A percentile compares a stretch with the other conserved stretches of the same genome.
Conservation (phyloP, 225 moss, liverwort and hornwort genomes). For the Marchantia paleacea region DNA sequence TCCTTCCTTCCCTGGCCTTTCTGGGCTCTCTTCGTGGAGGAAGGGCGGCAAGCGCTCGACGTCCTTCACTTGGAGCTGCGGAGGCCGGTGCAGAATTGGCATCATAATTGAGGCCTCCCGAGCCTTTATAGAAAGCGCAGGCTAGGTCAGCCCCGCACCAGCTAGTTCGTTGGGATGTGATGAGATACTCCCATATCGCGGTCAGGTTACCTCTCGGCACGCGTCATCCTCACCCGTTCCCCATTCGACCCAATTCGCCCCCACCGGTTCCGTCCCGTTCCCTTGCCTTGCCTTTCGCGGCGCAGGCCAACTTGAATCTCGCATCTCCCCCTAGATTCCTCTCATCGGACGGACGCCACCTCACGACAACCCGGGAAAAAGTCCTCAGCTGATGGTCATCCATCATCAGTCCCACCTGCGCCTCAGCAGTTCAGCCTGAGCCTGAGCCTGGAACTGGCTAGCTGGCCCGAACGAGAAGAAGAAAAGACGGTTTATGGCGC, state of each 20-base stretch:
- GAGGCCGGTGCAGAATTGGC: background rate
- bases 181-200: background rate
- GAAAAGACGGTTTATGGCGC: too few species aligned
- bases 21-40: background rate
- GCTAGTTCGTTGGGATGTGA: slow-evolving; percentile 4
- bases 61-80: background rate
- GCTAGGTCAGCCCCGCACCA: slow-evolving; percentile 1
- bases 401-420: too few species aligned
- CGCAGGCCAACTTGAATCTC: background rate
- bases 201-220: slow-evolving; percentile 1
- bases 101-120: too few species aligned
- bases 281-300: too few species aligned
- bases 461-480: too few species aligned
- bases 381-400: background rate
- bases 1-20: background rate
- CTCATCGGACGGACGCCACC: background rate
- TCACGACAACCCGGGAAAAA: background rate
- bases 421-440: too few species aligned
- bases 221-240: background rate
- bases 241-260: background rate
- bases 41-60: slow-evolving; percentile 12
- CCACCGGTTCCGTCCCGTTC: too few species aligned
- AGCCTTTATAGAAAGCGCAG: background rate
- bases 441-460: too few species aligned
- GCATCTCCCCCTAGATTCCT: background rate